phyloP scores from a whole-genome alignment of 1,284 basidiomycete genomes.

The Baeospora myosura region DNA sequence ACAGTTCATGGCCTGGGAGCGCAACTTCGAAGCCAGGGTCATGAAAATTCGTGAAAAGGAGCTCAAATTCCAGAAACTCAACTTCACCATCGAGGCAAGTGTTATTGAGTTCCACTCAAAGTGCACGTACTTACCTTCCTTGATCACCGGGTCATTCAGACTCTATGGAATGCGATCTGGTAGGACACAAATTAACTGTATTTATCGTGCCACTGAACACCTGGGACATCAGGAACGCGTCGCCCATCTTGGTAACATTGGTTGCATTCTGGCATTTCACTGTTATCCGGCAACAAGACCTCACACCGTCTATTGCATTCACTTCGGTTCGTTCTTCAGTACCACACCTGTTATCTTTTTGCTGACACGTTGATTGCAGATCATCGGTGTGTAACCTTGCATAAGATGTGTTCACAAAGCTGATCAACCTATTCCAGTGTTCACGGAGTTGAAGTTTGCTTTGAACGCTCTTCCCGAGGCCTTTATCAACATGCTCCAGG shows the following conservation, averaged over 20 bases:
- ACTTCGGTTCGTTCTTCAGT: slow-evolving; percentile 51
- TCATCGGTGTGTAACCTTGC: slow-evolving; percentile 8
- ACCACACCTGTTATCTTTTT: neutral
- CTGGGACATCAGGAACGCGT: slow-evolving; percentile 47
- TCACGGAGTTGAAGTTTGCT: slow-evolving; percentile 80
- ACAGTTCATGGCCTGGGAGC: slow-evolving; percentile 93
- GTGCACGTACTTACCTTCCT: neutral
- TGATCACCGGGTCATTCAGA: slow-evolving; percentile 24
- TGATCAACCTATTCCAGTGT: slow-evolving; percentile 42
- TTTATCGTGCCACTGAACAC: slow-evolving; percentile 3
- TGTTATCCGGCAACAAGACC: slow-evolving; percentile 53
- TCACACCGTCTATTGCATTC: slow-evolving; percentile 85
- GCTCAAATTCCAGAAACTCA: slow-evolving; percentile 76
- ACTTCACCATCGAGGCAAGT: slow-evolving; percentile 76
- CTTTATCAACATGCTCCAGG: slow-evolving; percentile 81
- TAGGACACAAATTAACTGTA: slow-evolving; percentile 20
- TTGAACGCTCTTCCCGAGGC: slow-evolving; percentile 86
- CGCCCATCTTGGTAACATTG: slow-evolving; percentile 69
- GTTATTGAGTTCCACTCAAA: too few relatives aligned
- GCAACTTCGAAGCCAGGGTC: slow-evolving; percentile 77
- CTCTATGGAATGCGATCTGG: slow-evolving; percentile 78
- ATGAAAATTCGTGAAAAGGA: slow-evolving; percentile 72
- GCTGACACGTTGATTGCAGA: slow-evolving; percentile 5
- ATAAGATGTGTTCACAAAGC: slow-evolving; percentile 7
- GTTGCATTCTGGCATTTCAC: slow-evolving; percentile 83